Percentiles rank a stretch among this genome's conserved stretches.
phyloP scores from a whole-genome alignment of 2,329 filamentous ascomycete species.

The Xylaria sp. region DNA sequence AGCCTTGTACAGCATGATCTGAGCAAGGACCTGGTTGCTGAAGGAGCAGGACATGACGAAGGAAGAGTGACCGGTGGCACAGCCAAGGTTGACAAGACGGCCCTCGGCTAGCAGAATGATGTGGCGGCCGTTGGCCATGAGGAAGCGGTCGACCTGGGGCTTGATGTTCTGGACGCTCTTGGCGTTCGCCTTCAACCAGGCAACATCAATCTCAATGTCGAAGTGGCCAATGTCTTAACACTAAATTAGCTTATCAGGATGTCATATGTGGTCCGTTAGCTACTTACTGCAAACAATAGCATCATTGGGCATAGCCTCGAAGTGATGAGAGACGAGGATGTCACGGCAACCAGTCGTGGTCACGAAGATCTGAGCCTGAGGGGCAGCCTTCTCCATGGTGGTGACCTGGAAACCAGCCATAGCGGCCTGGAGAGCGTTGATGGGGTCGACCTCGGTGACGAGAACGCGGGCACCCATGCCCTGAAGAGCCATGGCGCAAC shows the following conservation, averaged over 20 bases:
- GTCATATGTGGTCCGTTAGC: slow-evolving; percentile 3
- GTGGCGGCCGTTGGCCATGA: slow-evolving; percentile 92
- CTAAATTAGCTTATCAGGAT: slow-evolving; percentile 41
- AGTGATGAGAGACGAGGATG: slow-evolving; percentile 92
- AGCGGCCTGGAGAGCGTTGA: slow-evolving; percentile 99
- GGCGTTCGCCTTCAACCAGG: slow-evolving; percentile 98
- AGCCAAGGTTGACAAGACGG: slow-evolving; percentile 98
- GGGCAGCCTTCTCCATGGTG: slow-evolving; percentile 97
- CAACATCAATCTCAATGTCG: slow-evolving; percentile 99
- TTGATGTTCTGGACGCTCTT: slow-evolving; percentile 98
- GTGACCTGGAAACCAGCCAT: slow-evolving; percentile 97
- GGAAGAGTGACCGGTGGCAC: slow-evolving; percentile 98
- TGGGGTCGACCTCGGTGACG: slow-evolving; percentile 97
- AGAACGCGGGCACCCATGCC: slow-evolving; percentile 97
- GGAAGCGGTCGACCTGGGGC: slow-evolving; percentile 98
- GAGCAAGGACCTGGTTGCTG: slow-evolving; percentile 99
- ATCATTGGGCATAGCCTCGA: slow-evolving; percentile 95
- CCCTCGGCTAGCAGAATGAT: slow-evolving; percentile 99
- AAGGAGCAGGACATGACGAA: slow-evolving; percentile 99
- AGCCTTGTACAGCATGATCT: slow-evolving; percentile 98
- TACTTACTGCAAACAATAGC: slow-evolving; percentile 95
- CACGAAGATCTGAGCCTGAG: slow-evolving; percentile 95
- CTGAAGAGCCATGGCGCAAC: slow-evolving; percentile 94
- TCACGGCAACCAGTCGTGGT: slow-evolving; percentile 99
- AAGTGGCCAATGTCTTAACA: slow-evolving; percentile 95